Conservation (phyloP, 768 basidiomycete genomes). For the Arthromyces matolae region DNA sequence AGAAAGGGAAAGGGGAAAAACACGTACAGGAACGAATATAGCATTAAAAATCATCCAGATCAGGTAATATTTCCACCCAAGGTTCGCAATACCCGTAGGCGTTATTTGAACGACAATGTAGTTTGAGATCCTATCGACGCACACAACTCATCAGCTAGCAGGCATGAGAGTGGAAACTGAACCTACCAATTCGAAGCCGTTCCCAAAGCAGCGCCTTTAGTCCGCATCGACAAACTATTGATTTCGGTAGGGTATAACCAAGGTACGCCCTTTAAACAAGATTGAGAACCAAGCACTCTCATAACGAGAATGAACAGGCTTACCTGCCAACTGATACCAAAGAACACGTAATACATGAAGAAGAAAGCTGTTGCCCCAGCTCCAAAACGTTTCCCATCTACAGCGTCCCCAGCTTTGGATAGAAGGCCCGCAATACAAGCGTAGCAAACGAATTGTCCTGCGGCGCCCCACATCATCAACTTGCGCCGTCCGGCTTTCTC, state of each 20-base stretch:
- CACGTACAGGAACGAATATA: conserved; percentile 43
- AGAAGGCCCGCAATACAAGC: conserved; percentile 41
- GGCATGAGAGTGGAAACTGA: not conserved
- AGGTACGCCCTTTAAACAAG: conserved; percentile 36
- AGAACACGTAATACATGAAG: conserved; percentile 49
- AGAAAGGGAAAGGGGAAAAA: not conserved
- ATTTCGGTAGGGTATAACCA: conserved; percentile 53
- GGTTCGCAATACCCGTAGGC: conserved; percentile 40
- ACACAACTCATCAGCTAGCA: not conserved
- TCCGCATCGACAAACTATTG: conserved; percentile 47
- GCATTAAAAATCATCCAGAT: conserved; percentile 49
- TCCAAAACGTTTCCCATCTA: conserved; percentile 32
- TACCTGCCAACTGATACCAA: conserved; percentile 52
- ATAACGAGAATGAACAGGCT: conserved; percentile 3
- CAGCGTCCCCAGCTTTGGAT: conserved; percentile 30
- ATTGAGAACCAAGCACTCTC: not conserved
- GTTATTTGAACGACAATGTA: conserved; percentile 50
- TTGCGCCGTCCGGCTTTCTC: conserved; percentile 47
- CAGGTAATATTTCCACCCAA: conserved; percentile 48
- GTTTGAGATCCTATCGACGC: conserved; percentile 39
- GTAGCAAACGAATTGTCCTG: conserved; percentile 46
- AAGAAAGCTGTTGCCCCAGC: conserved; percentile 46
- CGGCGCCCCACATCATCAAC: conserved; percentile 53
- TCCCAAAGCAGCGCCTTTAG: conserved; percentile 45
- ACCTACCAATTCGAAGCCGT: conserved; percentile 45